A percentile compares a stretch with the other conserved stretches of the same genome.
These are phyloP conservation scores for Phlyctochytrium arcticum DNA, from an alignment of 192 early-diverging fungal genomes.

Conservation along the genomic window DNA sequence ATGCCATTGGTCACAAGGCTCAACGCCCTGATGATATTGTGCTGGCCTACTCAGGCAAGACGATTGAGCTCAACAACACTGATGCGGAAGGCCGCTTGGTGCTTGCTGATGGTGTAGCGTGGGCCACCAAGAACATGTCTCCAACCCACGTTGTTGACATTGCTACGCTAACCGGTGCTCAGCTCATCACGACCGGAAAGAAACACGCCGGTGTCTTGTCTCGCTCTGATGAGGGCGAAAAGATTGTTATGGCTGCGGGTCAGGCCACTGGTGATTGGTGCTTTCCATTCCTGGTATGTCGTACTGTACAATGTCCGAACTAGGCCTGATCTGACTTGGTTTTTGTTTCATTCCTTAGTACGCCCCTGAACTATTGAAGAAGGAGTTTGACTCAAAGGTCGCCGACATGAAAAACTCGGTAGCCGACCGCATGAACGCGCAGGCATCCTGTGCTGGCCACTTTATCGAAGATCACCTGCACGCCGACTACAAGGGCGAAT, in stretches of 20 bases:
- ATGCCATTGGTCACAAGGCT: conserved; percentile 31
- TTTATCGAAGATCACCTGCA: conserved; percentile 45
- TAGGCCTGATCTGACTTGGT: background rate
- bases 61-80: conserved; percentile 58
- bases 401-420: conserved; percentile 53
- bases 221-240: conserved; percentile 34
- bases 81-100: conserved; percentile 29
- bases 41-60: conserved; percentile 44
- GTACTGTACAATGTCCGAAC: background rate
- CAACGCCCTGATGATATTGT: conserved; percentile 45
- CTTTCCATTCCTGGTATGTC: conserved; percentile 13
- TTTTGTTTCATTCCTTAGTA: conserved; percentile 7
- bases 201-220: conserved; percentile 46
- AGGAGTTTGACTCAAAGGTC: conserved; percentile 29
- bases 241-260: conserved; percentile 30
- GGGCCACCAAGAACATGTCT: conserved; percentile 42
- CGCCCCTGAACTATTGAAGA: conserved; percentile 31
- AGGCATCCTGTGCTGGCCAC: conserved; percentile 41
- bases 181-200: conserved; percentile 44
- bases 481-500: conserved; percentile 33
- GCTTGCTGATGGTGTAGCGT: conserved; percentile 45
- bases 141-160: conserved; percentile 49
- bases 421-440: conserved; percentile 44
- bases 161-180: conserved; percentile 53
- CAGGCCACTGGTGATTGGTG: conserved; percentile 23